phyloP scores from a whole-genome alignment of 2,329 filamentous ascomycete genomes.

The Aspergillus sp. region DNA sequence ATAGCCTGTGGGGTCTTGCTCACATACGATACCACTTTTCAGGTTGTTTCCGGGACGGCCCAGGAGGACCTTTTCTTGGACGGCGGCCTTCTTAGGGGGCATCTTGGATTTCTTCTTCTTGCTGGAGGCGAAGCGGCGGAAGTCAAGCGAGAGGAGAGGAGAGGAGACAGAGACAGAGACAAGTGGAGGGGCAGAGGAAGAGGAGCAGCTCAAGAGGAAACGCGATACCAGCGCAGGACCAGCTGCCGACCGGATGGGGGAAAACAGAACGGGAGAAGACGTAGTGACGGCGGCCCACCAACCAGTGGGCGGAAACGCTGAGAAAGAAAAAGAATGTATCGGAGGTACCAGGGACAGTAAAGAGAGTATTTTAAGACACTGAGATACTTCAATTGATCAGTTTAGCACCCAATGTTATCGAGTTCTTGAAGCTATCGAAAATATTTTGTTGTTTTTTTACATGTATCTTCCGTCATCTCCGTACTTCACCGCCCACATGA shows the following conservation, averaged over 20 bases:
- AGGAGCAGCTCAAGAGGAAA: slow-evolving; percentile 23
- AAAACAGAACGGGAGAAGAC: slow-evolving; percentile 36
- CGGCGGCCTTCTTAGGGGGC: slow-evolving; percentile 89
- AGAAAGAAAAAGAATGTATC: neutral
- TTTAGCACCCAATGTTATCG: neutral
- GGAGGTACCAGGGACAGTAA: neutral
- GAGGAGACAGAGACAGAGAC: slow-evolving; percentile 46
- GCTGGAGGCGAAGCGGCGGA: slow-evolving; percentile 54
- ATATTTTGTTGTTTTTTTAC: slow-evolving; percentile 9
- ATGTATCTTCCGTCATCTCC: slow-evolving; percentile 5
- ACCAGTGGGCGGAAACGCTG: slow-evolving; percentile 6
- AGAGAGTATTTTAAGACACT: neutral
- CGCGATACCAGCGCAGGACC: slow-evolving; percentile 57
- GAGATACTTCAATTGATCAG: slow-evolving; percentile 1
- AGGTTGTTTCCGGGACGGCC: slow-evolving; percentile 95
- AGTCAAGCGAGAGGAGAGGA: slow-evolving; percentile 29
- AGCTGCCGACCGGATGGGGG: slow-evolving; percentile 63
- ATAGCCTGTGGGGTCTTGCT: slow-evolving; percentile 43
- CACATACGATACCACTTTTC: slow-evolving; percentile 97
- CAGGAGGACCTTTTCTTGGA: slow-evolving; percentile 94
- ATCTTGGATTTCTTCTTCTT: slow-evolving; percentile 67
- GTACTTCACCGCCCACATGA: slow-evolving; percentile 15
- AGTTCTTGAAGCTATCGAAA: slow-evolving; percentile 2
- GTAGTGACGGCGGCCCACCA: slow-evolving; percentile 16
- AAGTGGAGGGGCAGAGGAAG: slow-evolving; percentile 42